phyloP scores from a whole-genome alignment of 371 early-diverging fungal genomes.

The Lichtheimia ornata region DNA sequence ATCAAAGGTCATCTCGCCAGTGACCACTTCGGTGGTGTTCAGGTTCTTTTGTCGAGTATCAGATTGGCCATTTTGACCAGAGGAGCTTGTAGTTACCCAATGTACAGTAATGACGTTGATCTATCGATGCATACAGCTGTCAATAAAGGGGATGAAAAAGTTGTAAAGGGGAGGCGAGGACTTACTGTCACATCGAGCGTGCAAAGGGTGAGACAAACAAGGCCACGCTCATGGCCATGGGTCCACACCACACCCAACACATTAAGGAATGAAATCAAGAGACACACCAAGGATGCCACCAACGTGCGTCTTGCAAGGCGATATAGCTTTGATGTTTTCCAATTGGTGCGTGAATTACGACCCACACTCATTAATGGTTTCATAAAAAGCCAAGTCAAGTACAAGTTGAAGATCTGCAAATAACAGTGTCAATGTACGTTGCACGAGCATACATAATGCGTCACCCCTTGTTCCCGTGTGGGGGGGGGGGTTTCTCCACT shows the following conservation, averaged over 20 bases:
- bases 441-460: background rate
- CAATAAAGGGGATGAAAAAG: background rate
- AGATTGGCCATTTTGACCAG: constrained; percentile 8
- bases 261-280: constrained; percentile 51
- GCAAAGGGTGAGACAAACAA: constrained; percentile 56
- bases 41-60: constrained; percentile 18
- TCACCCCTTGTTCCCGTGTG: background rate
- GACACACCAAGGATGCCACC: constrained; percentile 49
- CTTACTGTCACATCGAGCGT: constrained; percentile 58
- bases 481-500: background rate
- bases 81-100: constrained; percentile 41
- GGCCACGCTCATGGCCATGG: constrained; percentile 51
- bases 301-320: constrained; percentile 51
- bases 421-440: background rate
- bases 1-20: constrained; percentile 24
- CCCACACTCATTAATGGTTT: constrained; percentile 40
- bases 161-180: background rate
- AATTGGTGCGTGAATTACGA: constrained; percentile 38
- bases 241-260: constrained; percentile 47
- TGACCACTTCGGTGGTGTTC: constrained; percentile 20
- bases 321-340: constrained; percentile 43
- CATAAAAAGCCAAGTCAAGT: constrained; percentile 54
- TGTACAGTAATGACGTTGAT: constrained; percentile 59
- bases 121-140: constrained; percentile 14
- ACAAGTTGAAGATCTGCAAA: constrained; percentile 40